These are phyloP conservation scores for Infundibulicybe gibba DNA, from an alignment of 768 basidiomycete species.

Conservation along the genomic window DNA sequence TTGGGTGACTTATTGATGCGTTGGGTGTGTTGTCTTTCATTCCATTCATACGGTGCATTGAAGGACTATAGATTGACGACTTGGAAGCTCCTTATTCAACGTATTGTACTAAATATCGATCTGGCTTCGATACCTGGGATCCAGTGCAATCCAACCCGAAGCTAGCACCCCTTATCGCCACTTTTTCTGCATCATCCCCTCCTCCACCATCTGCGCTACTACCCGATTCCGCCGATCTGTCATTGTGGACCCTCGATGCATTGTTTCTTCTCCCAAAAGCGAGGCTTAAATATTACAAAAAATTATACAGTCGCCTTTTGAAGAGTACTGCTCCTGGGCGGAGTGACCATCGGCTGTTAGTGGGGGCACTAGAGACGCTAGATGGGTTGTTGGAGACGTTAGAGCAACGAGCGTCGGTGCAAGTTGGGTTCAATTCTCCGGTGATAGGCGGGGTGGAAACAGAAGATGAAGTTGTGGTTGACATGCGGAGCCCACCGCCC, in stretches of 20 bases:
- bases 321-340: slow-evolving; percentile 84
- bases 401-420: slow-evolving; percentile 53
- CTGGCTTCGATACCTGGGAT: slow-evolving; percentile 82
- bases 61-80: slow-evolving; percentile 75
- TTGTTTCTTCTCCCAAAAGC: slow-evolving; percentile 85
- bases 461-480: slow-evolving; percentile 57
- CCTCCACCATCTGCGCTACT: slow-evolving; percentile 42
- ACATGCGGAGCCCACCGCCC: slow-evolving; percentile 39
- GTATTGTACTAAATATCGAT: slow-evolving; percentile 69
- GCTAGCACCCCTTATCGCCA: slow-evolving; percentile 60
- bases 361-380: slow-evolving; percentile 78
- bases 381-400: slow-evolving; percentile 67
- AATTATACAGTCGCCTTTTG: slow-evolving; percentile 80
- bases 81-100: slow-evolving; percentile 81
- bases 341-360: slow-evolving; percentile 80
- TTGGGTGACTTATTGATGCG: slow-evolving; percentile 95
- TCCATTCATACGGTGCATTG: slow-evolving; percentile 9
- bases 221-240: slow-evolving; percentile 29
- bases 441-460: slow-evolving; percentile 24
- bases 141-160: slow-evolving; percentile 75
- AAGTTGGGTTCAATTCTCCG: slow-evolving; percentile 37
- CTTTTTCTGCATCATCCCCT: slow-evolving; percentile 64
- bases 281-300: slow-evolving; percentile 89
- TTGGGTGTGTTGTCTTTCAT: slow-evolving; percentile 64
- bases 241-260: slow-evolving; percentile 79